These are phyloP conservation scores for Termitomyces sp. DNA, from an alignment of 768 basidiomycete genomes.

Conservation along the genomic window DNA sequence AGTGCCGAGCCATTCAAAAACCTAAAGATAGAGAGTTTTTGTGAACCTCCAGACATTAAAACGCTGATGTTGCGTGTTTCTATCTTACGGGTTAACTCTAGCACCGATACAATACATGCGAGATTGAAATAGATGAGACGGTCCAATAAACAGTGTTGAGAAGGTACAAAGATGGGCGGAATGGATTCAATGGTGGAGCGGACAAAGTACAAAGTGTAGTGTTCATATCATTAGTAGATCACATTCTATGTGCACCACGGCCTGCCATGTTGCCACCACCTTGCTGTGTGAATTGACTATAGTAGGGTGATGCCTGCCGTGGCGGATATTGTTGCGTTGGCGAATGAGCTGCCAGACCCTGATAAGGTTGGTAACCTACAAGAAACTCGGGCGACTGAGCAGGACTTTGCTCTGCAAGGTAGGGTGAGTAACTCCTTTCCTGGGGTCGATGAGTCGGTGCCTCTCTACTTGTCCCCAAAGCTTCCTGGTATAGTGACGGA, in stretches of 20 bases:
- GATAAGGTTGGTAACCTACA: slow-evolving; percentile 12
- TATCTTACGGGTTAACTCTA: not conserved
- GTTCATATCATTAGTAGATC: not conserved
- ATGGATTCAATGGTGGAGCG: not conserved
- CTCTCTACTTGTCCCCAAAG: slow-evolving; percentile 38
- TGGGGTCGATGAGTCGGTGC: slow-evolving; percentile 62
- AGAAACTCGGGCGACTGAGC: slow-evolving; percentile 18
- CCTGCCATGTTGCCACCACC: slow-evolving; percentile 30
- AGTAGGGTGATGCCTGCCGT: slow-evolving; percentile 23
- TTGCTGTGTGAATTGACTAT: slow-evolving; percentile 20
- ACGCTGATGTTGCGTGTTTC: not conserved
- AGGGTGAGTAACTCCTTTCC: slow-evolving; percentile 31
- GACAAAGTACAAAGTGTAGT: not conserved
- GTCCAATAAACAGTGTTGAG: not conserved
- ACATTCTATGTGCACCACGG: slow-evolving; percentile 32
- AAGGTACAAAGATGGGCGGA: not conserved
- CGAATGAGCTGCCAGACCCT: slow-evolving; percentile 4
- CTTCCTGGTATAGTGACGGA: slow-evolving; percentile 33
- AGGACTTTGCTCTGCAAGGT: slow-evolving; percentile 20
- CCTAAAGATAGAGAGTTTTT: not conserved
- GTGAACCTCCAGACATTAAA: not conserved
- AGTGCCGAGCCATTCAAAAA: not conserved
- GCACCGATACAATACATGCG: slow-evolving; percentile 7
- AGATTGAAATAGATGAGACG: not conserved
- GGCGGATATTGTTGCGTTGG: slow-evolving; percentile 20